Evolutionary conservation across 2,329 filamentous ascomycete genomes (phyloP).

Genomic region (Cladosporium sp.): DNA sequence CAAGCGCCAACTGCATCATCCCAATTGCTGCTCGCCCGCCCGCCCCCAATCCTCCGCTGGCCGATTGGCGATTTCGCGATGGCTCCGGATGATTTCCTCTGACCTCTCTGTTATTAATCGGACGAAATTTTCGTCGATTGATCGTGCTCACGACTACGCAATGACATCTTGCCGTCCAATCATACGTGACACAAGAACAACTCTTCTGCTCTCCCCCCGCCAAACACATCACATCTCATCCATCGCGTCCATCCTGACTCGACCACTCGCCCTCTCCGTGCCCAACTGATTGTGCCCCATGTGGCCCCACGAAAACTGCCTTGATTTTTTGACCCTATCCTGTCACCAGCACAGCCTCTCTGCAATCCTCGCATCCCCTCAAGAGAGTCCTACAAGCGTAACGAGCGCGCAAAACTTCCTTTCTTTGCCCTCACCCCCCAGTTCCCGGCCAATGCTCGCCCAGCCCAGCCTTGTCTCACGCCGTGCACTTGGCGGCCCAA

Average conservation of each 20-base stretch:
- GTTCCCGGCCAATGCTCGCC: slow-evolving; percentile 8
- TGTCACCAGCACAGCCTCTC: neutral
- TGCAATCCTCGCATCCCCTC: neutral
- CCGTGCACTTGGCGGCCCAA: slow-evolving; percentile 6
- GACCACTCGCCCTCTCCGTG: neutral
- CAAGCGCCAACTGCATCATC: no score
- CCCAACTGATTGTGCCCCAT: neutral
- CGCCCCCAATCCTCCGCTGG: neutral
- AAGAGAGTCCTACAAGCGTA: neutral
- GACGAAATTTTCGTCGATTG: neutral
- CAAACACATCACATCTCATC: neutral
- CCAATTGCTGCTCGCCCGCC: neutral
- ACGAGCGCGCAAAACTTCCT: neutral
- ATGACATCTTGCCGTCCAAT: no score
- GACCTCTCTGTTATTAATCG: slow-evolving; percentile 2
- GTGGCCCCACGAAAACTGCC: neutral
- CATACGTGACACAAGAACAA: no score
- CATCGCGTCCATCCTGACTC: neutral
- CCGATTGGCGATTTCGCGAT: slow-evolving; percentile 3
- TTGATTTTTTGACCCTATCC: no score
- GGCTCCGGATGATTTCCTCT: neutral
- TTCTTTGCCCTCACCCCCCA: no score
- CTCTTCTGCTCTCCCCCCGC: neutral
- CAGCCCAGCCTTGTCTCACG: slow-evolving; percentile 5
- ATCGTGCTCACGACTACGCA: slow-evolving; percentile 1